Conservation (phyloP, 768 basidiomycete genomes). For the Podaxis pistillaris region DNA sequence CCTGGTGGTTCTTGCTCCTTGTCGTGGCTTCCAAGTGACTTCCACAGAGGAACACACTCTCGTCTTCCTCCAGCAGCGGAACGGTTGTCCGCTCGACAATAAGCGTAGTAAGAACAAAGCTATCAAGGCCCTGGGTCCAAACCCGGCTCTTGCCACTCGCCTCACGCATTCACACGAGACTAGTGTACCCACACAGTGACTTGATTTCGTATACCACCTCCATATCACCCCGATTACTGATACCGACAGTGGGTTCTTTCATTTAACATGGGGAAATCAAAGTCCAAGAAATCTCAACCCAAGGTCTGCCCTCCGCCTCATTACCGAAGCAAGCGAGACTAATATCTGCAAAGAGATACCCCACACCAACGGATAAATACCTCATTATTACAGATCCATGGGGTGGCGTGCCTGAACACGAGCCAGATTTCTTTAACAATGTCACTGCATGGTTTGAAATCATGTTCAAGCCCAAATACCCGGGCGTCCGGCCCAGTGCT, state of each 20-base stretch:
- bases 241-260: not conserved
- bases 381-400: slow-evolving; percentile 31
- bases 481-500: slow-evolving; percentile 22
- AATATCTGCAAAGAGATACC: slow-evolving; percentile 5
- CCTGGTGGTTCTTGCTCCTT: not conserved
- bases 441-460: slow-evolving; percentile 33
- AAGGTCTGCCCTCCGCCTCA: slow-evolving; percentile 4
- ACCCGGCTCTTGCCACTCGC: not conserved
- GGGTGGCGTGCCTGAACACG: slow-evolving; percentile 19
- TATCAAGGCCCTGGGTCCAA: not conserved
- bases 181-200: not conserved
- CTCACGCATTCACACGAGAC: not conserved
- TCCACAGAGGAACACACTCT: not conserved
- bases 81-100: not conserved
- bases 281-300: slow-evolving; percentile 11
- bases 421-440: slow-evolving; percentile 24
- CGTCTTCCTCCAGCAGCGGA: not conserved
- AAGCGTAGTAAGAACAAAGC: not conserved
- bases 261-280: slow-evolving; percentile 7
- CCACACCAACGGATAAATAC: slow-evolving; percentile 11
- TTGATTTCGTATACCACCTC: not conserved
- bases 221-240: not conserved
- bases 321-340: not conserved
- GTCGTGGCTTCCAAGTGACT: not conserved
- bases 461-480: slow-evolving; percentile 32